These are phyloP conservation scores for Litsea cubeba DNA, from an alignment of 164 flowering plant genomes.

Conservation along the genomic window DNA sequence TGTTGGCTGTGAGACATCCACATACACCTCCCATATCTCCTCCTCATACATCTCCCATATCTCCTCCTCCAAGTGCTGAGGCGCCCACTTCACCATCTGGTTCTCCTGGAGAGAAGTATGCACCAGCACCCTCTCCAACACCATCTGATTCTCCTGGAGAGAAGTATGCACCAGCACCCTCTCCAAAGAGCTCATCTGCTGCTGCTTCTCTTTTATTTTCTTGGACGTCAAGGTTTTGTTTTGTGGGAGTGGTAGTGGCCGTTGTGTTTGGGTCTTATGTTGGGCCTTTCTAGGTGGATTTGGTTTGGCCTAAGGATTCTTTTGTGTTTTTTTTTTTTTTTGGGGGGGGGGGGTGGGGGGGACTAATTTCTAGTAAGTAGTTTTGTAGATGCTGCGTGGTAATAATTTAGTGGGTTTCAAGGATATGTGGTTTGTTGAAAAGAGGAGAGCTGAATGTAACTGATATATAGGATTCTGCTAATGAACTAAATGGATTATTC, in stretches of 20 bases:
- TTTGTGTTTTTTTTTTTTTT: too few relatives aligned
- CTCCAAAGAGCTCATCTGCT: neutral
- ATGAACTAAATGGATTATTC: too few relatives aligned
- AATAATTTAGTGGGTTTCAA: too few relatives aligned
- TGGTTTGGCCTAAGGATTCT: neutral
- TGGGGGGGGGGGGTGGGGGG: too few relatives aligned
- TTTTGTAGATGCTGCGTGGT: too few relatives aligned
- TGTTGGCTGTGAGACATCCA: slow-evolving; percentile 30
- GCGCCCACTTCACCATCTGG: slow-evolving; percentile 10
- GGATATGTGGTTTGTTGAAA: too few relatives aligned
- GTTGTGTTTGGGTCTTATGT: neutral
- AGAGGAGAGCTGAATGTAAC: too few relatives aligned
- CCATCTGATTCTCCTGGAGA: neutral
- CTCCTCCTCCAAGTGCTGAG: slow-evolving; percentile 11
- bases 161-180: neutral
- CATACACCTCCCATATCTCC: slow-evolving; percentile 8
- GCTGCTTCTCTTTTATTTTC: neutral
- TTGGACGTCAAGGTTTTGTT: neutral
- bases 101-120: neutral
- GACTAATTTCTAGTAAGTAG: too few relatives aligned
- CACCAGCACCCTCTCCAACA: neutral
- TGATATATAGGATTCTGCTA: too few relatives aligned
- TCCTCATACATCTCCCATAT: slow-evolving; percentile 1
- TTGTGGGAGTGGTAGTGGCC: neutral
- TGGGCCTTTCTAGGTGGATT: neutral